Evolutionary conservation across 2,329 filamentous ascomycete genomes (phyloP).

Genomic region (Aphanocladium album): DNA sequence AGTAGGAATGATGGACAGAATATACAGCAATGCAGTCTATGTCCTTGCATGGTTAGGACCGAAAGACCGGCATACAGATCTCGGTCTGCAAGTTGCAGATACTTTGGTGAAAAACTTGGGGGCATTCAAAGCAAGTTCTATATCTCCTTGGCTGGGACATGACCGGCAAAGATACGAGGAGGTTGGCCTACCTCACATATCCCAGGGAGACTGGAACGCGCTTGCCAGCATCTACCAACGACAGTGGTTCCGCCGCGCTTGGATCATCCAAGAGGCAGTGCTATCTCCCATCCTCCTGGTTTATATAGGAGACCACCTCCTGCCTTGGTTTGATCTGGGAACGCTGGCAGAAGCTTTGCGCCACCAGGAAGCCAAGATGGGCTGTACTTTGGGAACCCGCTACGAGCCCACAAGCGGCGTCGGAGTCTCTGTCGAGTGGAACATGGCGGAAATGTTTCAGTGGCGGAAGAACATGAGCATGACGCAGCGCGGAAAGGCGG

Average conservation of each 20-base stretch:
- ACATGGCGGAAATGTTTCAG: slow-evolving; percentile 22
- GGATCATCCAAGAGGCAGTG: slow-evolving; percentile 25
- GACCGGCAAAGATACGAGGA: slow-evolving; percentile 19
- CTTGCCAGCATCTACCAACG: slow-evolving; percentile 21
- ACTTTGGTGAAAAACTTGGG: slow-evolving; percentile 14
- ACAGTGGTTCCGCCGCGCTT: slow-evolving; percentile 25
- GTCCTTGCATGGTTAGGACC: slow-evolving; percentile 25
- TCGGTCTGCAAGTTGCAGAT: slow-evolving; percentile 16
- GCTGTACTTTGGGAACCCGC: slow-evolving; percentile 13
- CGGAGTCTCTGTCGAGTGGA: slow-evolving; percentile 21
- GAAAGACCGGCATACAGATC: slow-evolving; percentile 15
- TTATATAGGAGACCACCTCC: slow-evolving; percentile 18
- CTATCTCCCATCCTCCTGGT: slow-evolving; percentile 20
- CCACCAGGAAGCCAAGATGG: slow-evolving; percentile 16
- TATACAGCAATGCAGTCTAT: slow-evolving; percentile 21
- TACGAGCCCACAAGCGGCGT: slow-evolving; percentile 18
- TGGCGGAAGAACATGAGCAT: slow-evolving; percentile 16
- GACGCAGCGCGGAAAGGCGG: not conserved
- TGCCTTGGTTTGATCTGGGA: slow-evolving; percentile 19
- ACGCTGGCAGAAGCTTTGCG: slow-evolving; percentile 18
- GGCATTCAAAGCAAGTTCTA: slow-evolving; percentile 17
- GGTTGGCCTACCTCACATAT: slow-evolving; percentile 17
- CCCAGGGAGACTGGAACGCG: slow-evolving; percentile 16
- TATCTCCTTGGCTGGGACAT: slow-evolving; percentile 19
- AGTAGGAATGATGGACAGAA: slow-evolving; percentile 25